Evolutionary conservation across 345 rosid species (phyloP), one percentile per base, ranked within the genome.

Genomic region (Xanthoceras sorbifolium): DNA sequence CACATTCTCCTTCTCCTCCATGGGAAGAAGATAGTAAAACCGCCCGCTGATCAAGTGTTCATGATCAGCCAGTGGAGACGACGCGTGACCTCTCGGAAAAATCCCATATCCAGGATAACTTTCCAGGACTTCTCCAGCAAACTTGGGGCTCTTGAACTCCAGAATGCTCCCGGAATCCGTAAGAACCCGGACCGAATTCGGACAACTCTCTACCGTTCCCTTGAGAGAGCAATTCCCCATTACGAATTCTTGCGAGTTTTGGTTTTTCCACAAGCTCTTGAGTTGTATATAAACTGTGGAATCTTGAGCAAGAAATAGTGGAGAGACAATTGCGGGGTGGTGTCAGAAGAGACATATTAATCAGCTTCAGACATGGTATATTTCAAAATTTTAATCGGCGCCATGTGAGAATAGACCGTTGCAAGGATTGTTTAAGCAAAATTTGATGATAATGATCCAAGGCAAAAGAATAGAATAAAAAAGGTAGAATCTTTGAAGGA

Each of bases 201-300:
- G 34, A 32, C 55, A 62, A 6, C 69, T 64, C 28, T 4, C 79
- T 46, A 67, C 17, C 6, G 72, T 72, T 60, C 89, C 88, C 73
- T 82, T 87, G 57, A 85, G 64, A 67, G 90, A 84, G 78, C 91
- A 90, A 81, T 88, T 90, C 46, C 93, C 91, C 93, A 90, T 90
- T 26, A 20, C 28, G 20, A 74, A 74, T 17, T 15, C 62, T 29
- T 22, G 60, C 29, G n/a, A 20, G 3, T 20, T 68, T 15, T 32
- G 8, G 6, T 67, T 25, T 57, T 12, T 62, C 28, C 25, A 42
- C 32, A 42, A 23, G 32, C 40, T 46, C 5, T 18, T 69, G 12
- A 42, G 2, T 42, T 73, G 68, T 74, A 36, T 76, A 32, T 67
- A 64, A 60, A 44, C 22, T 31, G 67, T 66, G 77, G 82, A 75